Percentiles rank a stretch among this genome's conserved stretches.
Conservation (phyloP, 2,329 filamentous ascomycete species). For the Aspergillus brasiliensis region DNA sequence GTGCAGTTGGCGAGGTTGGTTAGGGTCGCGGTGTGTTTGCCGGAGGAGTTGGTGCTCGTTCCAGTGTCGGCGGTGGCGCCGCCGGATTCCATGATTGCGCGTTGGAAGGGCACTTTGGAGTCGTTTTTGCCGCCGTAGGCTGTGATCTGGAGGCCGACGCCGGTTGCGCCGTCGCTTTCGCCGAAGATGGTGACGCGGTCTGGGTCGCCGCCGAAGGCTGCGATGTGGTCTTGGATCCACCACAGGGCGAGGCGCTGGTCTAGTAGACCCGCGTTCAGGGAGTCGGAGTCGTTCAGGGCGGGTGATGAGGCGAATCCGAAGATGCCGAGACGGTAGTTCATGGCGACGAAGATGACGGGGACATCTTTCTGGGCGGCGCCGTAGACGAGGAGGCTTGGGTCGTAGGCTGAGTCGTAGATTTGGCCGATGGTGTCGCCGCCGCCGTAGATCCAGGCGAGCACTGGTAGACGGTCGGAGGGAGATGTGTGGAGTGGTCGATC, state of each 20-base stretch:
- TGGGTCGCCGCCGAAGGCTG: slow-evolving; percentile 2
- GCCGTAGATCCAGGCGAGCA: slow-evolving; percentile 2
- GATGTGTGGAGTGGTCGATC: neutral
- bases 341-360: neutral
- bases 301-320: neutral
- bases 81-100: neutral
- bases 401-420: neutral
- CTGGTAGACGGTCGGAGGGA: neutral
- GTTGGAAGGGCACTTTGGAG: neutral
- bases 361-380: neutral
- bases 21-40: neutral
- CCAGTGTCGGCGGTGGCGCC: neutral
- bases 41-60: neutral
- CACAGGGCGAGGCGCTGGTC: neutral
- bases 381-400: neutral
- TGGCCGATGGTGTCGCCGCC: neutral
- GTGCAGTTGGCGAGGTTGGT: neutral
- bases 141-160: neutral
- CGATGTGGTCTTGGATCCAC: slow-evolving; percentile 2
- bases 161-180: slow-evolving; percentile 2
- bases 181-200: slow-evolving; percentile 2
- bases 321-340: neutral
- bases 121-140: neutral
- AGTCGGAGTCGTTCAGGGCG: neutral
- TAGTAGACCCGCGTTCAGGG: neutral